Base-by-base conservation (phyloP, 2,329 filamentous ascomycete species). In the Penicillium polonicum region DNA sequence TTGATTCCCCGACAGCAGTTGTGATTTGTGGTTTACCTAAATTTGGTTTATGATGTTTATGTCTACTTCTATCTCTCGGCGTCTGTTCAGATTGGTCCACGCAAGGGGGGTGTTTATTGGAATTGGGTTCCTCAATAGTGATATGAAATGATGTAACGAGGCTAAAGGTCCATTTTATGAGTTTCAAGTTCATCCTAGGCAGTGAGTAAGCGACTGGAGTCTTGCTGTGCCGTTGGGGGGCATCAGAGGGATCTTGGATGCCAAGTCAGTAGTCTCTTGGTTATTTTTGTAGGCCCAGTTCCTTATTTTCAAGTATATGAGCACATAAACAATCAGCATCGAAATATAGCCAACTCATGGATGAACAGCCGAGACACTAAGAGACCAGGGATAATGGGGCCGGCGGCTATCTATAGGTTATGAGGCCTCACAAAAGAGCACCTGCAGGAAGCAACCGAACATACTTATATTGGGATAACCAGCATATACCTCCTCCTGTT, bases 1-100 rank as follows among this genome's bases (percentile, higher is more conserved):
- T 54, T 48, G 51, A 48, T 48, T 48, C 43, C 33, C 33, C 43
- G n/a, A 19, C 23, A 25, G 23, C 39, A 48, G 27, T 48, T 41
- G 9, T 48, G 39, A 44, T 39, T 27, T 43, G 9, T 23, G 31
- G 29, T 36, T 36, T 38, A 51, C 19, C n/a, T 39, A 5, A 12
- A 25, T 35, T 48, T n/a, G 44, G 15, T 19, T 53, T 49, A 55
- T 35, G 52, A 55, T 31, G 19, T 49, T 54, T 35, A 55, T 49
- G 52, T 33, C 36, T 49, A 48, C 31, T 38, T 46, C n/a, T 39
- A 29, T 33, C 23, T 48, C 29, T 48, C 25, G 42, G 38, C 5
- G 51, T 53, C 42, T 29, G 23, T 38, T 8, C 17, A 10, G 15
- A 45, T 33, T 25, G 49, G 49, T 43, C 13, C 15, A 19, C 4